Conservation (phyloP, 192 early-diverging fungal species). For the Thamnidium elegans region DNA sequence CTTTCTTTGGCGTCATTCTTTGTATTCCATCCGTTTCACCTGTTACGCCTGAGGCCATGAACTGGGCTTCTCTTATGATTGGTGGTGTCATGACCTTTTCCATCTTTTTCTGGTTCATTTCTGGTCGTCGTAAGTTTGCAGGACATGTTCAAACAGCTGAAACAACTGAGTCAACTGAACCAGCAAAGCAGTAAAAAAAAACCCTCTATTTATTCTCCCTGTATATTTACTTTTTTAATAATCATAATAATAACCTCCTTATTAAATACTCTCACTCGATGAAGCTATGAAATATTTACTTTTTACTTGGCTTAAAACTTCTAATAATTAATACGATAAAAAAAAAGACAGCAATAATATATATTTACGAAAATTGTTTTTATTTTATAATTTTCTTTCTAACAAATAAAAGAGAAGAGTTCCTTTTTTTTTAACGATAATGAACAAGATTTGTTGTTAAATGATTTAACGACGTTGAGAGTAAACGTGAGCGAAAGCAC, state of each 20-base stretch:
- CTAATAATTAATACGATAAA: too few species aligned
- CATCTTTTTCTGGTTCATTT: conserved; percentile 44
- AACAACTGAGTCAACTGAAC: too few species aligned
- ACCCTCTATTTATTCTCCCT: too few species aligned
- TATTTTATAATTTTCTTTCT: too few species aligned
- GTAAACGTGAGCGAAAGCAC: conserved; percentile 57
- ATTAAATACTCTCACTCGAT: too few species aligned
- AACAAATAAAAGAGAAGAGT: background rate
- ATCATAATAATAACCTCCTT: too few species aligned
- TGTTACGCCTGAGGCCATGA: conserved; percentile 40
- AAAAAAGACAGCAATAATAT: too few species aligned
- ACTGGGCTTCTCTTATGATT: conserved; percentile 44
- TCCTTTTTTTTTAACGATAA: background rate
- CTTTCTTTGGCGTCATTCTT: conserved; percentile 42
- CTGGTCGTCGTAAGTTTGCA: conserved; percentile 40
- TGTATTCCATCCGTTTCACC: conserved; percentile 35
- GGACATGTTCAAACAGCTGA: conserved; percentile 34
- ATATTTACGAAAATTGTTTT: too few species aligned
- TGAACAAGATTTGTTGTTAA: background rate
- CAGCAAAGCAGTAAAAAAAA: too few species aligned
- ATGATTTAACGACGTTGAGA: conserved; percentile 38
- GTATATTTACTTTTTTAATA: too few species aligned
- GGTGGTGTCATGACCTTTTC: conserved; percentile 31
- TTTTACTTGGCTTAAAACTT: too few species aligned
- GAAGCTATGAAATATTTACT: too few species aligned